phyloP scores from a whole-genome alignment of 257 asterid species.

The Euphrasia confusa region DNA sequence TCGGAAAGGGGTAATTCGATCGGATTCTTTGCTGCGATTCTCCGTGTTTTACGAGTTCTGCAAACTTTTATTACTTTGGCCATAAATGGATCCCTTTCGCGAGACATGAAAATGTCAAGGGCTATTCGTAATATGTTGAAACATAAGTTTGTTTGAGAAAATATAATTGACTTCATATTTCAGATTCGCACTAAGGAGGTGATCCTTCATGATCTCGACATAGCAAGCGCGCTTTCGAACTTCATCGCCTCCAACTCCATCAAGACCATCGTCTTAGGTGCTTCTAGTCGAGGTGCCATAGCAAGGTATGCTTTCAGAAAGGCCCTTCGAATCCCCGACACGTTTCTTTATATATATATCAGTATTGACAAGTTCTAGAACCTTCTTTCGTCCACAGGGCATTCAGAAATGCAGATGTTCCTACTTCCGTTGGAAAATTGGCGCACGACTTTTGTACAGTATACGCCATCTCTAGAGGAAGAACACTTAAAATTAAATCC shows the following conservation, averaged over 20 bases:
- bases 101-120: too few relatives aligned
- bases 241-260: slow-evolving; percentile 41
- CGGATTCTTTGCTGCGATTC: too few relatives aligned
- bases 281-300: slow-evolving; percentile 51
- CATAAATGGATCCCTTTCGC: too few relatives aligned
- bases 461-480: slow-evolving; percentile 45
- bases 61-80: too few relatives aligned
- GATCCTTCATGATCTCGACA: slow-evolving; percentile 43
- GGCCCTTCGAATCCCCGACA: background rate
- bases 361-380: too few relatives aligned
- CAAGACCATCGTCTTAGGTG: slow-evolving; percentile 52
- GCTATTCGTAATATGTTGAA: too few relatives aligned
- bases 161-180: too few relatives aligned
- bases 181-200: slow-evolving; percentile 69
- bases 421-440: slow-evolving; percentile 41
- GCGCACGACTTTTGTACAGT: slow-evolving; percentile 64
- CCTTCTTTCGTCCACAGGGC: slow-evolving; percentile 41
- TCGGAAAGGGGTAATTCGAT: slow-evolving; percentile 62
- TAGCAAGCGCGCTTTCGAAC: slow-evolving; percentile 47
- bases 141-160: too few relatives aligned
- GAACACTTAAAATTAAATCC: slow-evolving; percentile 36
- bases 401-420: slow-evolving; percentile 50
- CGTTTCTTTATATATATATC: too few relatives aligned
- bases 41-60: too few relatives aligned
- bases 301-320: slow-evolving; percentile 39